Conservation (phyloP, 1,284 basidiomycete genomes). For the Trametes sp. region DNA sequence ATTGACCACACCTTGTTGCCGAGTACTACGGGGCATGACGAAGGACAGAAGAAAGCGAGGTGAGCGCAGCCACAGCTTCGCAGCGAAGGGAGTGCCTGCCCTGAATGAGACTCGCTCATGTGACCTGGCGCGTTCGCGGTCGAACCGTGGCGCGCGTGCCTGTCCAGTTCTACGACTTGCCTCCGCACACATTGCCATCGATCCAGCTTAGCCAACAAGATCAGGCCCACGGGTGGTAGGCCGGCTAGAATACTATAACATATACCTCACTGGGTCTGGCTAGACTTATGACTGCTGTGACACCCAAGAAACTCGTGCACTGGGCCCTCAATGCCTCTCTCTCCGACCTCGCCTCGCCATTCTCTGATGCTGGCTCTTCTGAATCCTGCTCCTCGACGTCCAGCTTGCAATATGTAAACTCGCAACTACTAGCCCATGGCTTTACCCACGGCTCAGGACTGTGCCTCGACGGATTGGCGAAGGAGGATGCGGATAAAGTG, state of each 20-base stretch:
- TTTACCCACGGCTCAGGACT: slow-evolving; percentile 72
- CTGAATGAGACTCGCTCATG: slow-evolving; percentile 13
- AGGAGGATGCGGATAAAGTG: slow-evolving; percentile 67
- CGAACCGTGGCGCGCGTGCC: slow-evolving; percentile 17
- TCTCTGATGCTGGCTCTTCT: slow-evolving; percentile 38
- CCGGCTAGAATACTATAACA: too few relatives aligned
- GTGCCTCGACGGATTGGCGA: slow-evolving; percentile 65
- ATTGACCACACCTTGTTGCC: too few relatives aligned
- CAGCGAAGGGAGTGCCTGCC: too few relatives aligned
- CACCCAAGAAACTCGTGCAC: slow-evolving; percentile 43
- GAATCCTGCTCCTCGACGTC: slow-evolving; percentile 41
- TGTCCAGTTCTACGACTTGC: neutral
- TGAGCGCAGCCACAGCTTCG: too few relatives aligned
- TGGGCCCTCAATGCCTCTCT: slow-evolving; percentile 43
- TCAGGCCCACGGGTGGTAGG: neutral
- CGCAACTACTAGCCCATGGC: slow-evolving; percentile 83
- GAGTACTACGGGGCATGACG: too few relatives aligned
- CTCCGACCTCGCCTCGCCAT: slow-evolving; percentile 41
- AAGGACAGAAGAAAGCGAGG: too few relatives aligned
- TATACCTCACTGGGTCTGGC: too few relatives aligned
- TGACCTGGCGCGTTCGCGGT: slow-evolving; percentile 18
- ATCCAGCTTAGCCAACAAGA: neutral
- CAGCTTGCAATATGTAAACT: slow-evolving; percentile 73
- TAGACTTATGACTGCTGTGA: slow-evolving; percentile 26
- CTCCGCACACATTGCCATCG: neutral